phyloP scores from a whole-genome alignment of 2,329 filamentous ascomycete species.

The Xylariaceae sp. region DNA sequence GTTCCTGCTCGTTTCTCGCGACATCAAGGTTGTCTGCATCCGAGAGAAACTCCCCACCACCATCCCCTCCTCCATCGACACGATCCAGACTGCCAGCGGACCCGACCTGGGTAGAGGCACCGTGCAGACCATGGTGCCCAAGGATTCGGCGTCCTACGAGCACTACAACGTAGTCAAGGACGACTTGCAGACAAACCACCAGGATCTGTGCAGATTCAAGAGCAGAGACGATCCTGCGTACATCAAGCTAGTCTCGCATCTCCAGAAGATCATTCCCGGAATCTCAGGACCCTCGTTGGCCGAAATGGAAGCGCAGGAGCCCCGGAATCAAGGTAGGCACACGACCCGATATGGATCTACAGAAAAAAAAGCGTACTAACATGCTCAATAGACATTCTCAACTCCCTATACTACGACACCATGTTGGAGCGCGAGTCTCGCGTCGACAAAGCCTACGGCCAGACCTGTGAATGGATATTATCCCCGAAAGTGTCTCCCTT shows the following conservation, averaged over 20 bases:
- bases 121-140: slow-evolving; percentile 29
- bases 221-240: slow-evolving; percentile 27
- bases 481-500: slow-evolving; percentile 24
- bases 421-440: slow-evolving; percentile 31
- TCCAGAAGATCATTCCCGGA: slow-evolving; percentile 25
- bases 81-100: slow-evolving; percentile 23
- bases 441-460: slow-evolving; percentile 35
- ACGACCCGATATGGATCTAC: background rate
- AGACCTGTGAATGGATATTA: slow-evolving; percentile 44
- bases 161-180: slow-evolving; percentile 29
- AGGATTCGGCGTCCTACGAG: slow-evolving; percentile 26
- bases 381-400: slow-evolving; percentile 27
- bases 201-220: slow-evolving; percentile 27
- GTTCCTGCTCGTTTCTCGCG: slow-evolving; percentile 29
- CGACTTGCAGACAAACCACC: slow-evolving; percentile 26
- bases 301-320: slow-evolving; percentile 28
- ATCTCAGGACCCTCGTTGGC: slow-evolving; percentile 24
- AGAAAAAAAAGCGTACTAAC: background rate
- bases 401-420: slow-evolving; percentile 29
- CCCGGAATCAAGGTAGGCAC: slow-evolving; percentile 30
- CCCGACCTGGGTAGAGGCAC: slow-evolving; percentile 25
- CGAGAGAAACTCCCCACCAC: slow-evolving; percentile 28
- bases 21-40: slow-evolving; percentile 31
- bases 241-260: slow-evolving; percentile 24
- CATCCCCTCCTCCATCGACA: slow-evolving; percentile 21